A percentile compares a stretch with the other conserved stretches of the same genome.
Evolutionary conservation across 2,329 filamentous ascomycete genomes (phyloP).

Genomic region (Domatiomyces catenatus): DNA sequence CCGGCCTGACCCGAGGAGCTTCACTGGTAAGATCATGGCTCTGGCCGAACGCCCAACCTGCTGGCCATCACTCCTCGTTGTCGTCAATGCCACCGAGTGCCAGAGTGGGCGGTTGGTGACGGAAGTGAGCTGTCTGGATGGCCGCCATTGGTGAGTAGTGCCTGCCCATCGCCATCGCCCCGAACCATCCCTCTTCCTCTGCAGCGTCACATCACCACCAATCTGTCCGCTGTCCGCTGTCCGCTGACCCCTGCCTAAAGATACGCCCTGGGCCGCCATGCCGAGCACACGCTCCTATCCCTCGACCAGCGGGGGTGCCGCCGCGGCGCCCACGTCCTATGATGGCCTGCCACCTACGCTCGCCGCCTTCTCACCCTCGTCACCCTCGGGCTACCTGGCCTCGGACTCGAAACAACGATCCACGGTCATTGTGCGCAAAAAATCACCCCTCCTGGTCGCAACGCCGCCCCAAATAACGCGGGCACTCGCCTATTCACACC

Average conservation of each 20-base stretch:
- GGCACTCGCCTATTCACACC: slow-evolving; percentile 87
- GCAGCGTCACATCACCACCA: neutral
- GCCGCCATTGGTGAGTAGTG: neutral
- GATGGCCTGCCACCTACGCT: slow-evolving; percentile 53
- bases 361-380: slow-evolving; percentile 78
- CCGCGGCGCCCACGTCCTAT: slow-evolving; percentile 19
- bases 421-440: slow-evolving; percentile 90
- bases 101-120: neutral
- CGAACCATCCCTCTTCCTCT: too few relatives aligned
- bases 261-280: slow-evolving; percentile 40
- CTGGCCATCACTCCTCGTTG: neutral
- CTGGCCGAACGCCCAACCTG: neutral
- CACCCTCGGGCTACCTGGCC: slow-evolving; percentile 52
- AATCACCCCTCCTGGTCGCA: slow-evolving; percentile 79
- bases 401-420: slow-evolving; percentile 58
- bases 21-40: neutral
- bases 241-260: slow-evolving; percentile 18
- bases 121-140: slow-evolving; percentile 1
- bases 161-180: neutral
- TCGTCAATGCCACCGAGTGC: neutral
- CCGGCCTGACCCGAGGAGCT: neutral
- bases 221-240: neutral
- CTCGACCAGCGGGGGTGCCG: slow-evolving; percentile 25
- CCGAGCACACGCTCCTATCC: slow-evolving; percentile 26
- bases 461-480: slow-evolving; percentile 91